phyloP scores from a whole-genome alignment of 2,329 filamentous ascomycete species.

The Stachybotrys elegans region DNA sequence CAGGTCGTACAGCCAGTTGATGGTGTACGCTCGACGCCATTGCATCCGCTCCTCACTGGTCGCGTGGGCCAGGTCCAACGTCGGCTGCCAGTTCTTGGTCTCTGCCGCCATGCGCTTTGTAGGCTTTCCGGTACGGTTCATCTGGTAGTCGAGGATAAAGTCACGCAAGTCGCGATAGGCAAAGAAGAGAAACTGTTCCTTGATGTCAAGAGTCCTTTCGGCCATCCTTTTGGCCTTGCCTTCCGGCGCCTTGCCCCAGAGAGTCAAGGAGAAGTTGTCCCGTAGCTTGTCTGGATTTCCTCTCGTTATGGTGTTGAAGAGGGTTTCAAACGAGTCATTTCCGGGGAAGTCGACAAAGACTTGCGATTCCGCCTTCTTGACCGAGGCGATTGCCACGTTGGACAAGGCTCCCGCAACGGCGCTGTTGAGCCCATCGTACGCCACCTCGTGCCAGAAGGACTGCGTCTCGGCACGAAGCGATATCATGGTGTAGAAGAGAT shows the following conservation, averaged over 20 bases:
- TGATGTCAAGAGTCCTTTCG: conserved; percentile 25
- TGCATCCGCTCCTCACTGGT: conserved; percentile 32
- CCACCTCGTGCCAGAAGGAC: conserved; percentile 35
- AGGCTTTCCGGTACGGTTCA: conserved; percentile 38
- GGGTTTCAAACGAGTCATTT: conserved; percentile 35
- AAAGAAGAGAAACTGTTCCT: conserved; percentile 38
- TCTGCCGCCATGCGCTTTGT: conserved; percentile 36
- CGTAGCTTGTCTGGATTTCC: conserved; percentile 26
- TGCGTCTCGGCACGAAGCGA: conserved; percentile 35
- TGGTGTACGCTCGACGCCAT: conserved; percentile 44
- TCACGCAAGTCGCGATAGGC: conserved; percentile 36
- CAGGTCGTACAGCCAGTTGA: conserved; percentile 48
- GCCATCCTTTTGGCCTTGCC: conserved; percentile 3
- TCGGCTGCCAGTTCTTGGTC: conserved; percentile 35
- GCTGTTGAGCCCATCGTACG: conserved; percentile 37
- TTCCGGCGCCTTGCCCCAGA: not conserved
- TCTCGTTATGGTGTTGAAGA: conserved; percentile 34
- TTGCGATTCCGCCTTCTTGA: conserved; percentile 28
- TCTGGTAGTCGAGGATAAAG: conserved; percentile 40
- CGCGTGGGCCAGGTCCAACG: conserved; percentile 28
- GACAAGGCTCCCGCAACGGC: conserved; percentile 38
- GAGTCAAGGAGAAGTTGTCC: conserved; percentile 5
- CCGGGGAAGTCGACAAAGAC: conserved; percentile 43
- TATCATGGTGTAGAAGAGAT: conserved; percentile 29
- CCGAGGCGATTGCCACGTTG: conserved; percentile 34